These are phyloP conservation scores for Metschnikowia gelsemii DNA, from an alignment of 805 yeast genomes.

Conservation along the genomic window DNA sequence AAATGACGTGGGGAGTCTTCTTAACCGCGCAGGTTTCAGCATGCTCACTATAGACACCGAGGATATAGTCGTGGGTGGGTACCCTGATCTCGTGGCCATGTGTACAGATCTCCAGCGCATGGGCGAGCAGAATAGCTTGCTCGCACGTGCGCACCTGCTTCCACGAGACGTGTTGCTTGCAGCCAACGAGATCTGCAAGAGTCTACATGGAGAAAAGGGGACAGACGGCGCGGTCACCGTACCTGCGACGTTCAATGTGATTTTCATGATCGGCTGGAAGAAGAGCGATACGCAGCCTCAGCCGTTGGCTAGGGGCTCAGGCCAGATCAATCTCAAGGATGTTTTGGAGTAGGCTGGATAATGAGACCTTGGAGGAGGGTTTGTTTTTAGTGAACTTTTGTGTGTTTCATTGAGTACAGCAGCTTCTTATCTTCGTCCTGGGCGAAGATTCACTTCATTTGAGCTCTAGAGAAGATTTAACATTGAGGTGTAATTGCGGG, in stretches of 20 bases:
- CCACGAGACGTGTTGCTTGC: slow-evolving; percentile 68
- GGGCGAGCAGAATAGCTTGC: slow-evolving; percentile 81
- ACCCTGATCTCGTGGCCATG: slow-evolving; percentile 67
- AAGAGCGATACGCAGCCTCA: slow-evolving; percentile 65
- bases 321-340: slow-evolving; percentile 66
- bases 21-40: slow-evolving; percentile 75
- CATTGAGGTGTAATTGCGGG: too few relatives aligned
- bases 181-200: slow-evolving; percentile 69
- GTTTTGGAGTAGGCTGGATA: slow-evolving; percentile 34
- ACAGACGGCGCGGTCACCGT: slow-evolving; percentile 44
- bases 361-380: not conserved
- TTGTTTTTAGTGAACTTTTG: too few relatives aligned
- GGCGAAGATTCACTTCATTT: too few relatives aligned
- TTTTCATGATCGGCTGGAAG: slow-evolving; percentile 90
- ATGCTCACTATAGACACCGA: slow-evolving; percentile 83
- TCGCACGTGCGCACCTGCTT: slow-evolving; percentile 42
- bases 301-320: slow-evolving; percentile 73
- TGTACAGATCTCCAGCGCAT: slow-evolving; percentile 71
- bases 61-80: slow-evolving; percentile 71
- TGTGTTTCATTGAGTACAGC: too few relatives aligned
- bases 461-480: too few relatives aligned
- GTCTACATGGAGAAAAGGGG: slow-evolving; percentile 67
- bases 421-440: too few relatives aligned
- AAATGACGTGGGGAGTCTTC: slow-evolving; percentile 68
- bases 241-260: slow-evolving; percentile 79